Evolutionary conservation across 352 stramenopile genomes (phyloP).

Genomic region (Nothophytophthora sp.): DNA sequence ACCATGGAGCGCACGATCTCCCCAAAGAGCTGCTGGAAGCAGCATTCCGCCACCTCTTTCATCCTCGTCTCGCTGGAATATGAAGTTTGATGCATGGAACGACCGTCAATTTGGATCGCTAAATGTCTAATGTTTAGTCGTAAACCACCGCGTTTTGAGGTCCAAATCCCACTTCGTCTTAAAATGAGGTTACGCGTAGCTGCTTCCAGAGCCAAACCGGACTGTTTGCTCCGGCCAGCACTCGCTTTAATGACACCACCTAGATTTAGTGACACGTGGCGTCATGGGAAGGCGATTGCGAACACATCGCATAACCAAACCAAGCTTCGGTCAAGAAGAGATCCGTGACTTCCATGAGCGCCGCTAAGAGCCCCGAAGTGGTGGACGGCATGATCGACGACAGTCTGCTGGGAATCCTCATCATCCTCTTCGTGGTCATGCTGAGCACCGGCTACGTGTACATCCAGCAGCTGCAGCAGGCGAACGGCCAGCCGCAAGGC

Average conservation of each 20-base stretch:
- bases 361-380: slow-evolving; percentile 41
- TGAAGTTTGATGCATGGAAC: slow-evolving; percentile 5
- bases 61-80: slow-evolving; percentile 26
- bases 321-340: too few relatives aligned
- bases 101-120: too few relatives aligned
- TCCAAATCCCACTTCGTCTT: too few relatives aligned
- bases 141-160: too few relatives aligned
- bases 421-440: slow-evolving; percentile 72
- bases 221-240: too few relatives aligned
- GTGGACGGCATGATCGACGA: slow-evolving; percentile 66
- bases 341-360: slow-evolving; percentile 8
- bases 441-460: slow-evolving; percentile 79
- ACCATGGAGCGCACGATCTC: slow-evolving; percentile 89
- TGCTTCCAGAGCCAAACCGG: too few relatives aligned
- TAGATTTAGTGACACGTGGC: slow-evolving; percentile 19
- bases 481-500: slow-evolving; percentile 1
- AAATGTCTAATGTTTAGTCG: too few relatives aligned
- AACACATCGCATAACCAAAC: too few relatives aligned
- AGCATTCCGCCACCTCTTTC: slow-evolving; percentile 86
- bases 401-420: slow-evolving; percentile 64
- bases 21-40: slow-evolving; percentile 88
- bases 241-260: slow-evolving; percentile 1
- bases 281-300: neutral
- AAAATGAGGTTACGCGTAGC: too few relatives aligned
- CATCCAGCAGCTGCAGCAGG: slow-evolving; percentile 57